Evolutionary conservation across 2,329 filamentous ascomycete genomes (phyloP).

Genomic region (Capronia americana): DNA sequence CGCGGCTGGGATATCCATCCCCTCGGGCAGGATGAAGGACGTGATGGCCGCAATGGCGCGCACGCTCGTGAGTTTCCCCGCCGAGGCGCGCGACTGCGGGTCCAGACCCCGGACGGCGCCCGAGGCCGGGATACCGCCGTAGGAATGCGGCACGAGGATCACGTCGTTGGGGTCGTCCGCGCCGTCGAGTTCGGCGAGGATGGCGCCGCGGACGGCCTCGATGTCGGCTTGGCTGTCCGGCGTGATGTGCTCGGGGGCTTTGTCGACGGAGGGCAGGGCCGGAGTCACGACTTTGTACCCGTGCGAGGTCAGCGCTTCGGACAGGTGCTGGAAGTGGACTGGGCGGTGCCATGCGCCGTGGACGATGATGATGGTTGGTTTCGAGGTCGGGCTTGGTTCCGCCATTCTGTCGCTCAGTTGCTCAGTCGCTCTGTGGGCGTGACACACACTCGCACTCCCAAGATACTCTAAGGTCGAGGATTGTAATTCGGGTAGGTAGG

Average conservation of each 20-base stretch:
- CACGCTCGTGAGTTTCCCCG: conserved; percentile 17
- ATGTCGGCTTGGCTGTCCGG: conserved; percentile 23
- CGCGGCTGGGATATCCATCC: conserved; percentile 5
- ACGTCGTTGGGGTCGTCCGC: conserved; percentile 24
- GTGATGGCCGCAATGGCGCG: conserved; percentile 24
- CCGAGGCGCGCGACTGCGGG: conserved; percentile 3
- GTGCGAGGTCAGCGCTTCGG: conserved; percentile 40
- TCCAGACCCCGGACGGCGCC: conserved; percentile 32
- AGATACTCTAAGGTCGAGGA: background rate
- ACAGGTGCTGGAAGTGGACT: conserved; percentile 40
- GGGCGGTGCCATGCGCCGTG: conserved; percentile 49
- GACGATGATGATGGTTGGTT: conserved; percentile 47
- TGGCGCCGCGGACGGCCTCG: conserved; percentile 17
- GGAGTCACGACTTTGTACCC: conserved; percentile 42
- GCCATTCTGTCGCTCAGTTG: background rate
- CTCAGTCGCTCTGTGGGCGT: background rate
- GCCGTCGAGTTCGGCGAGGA: conserved; percentile 31
- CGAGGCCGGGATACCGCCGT: conserved; percentile 35
- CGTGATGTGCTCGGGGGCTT: conserved; percentile 39
- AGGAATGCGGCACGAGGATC: conserved; percentile 36
- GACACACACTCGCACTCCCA: background rate
- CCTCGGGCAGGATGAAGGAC: conserved; percentile 18
- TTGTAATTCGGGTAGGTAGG: no score
- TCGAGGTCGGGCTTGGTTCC: conserved; percentile 23
- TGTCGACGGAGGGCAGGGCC: conserved; percentile 41